Conservation (phyloP, 805 yeast species). For the Candida gorgasii region DNA sequence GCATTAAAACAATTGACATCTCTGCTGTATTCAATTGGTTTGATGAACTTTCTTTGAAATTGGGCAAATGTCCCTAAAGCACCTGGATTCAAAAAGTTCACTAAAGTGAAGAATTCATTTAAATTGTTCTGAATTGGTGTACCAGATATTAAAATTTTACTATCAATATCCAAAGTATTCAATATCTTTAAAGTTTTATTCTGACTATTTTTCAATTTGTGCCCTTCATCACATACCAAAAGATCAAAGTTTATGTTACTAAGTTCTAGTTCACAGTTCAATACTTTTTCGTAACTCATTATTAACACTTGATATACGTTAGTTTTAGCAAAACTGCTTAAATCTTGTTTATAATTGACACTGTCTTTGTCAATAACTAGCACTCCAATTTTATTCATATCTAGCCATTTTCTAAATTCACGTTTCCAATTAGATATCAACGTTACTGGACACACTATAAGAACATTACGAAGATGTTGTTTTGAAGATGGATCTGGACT, state of each 20-base stretch:
- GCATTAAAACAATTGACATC: conserved; percentile 57
- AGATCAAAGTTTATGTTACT: conserved; percentile 56
- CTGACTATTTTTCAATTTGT: conserved; percentile 72
- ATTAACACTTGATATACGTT: conserved; percentile 80
- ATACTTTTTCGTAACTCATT: conserved; percentile 83
- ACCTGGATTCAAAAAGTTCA: conserved; percentile 84
- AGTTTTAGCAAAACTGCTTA: conserved; percentile 62
- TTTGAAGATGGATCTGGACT: conserved; percentile 42
- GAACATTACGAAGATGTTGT: conserved; percentile 52
- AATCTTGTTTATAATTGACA: conserved; percentile 54
- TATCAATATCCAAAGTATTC: conserved; percentile 50
- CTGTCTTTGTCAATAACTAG: conserved; percentile 55
- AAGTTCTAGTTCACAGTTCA: conserved; percentile 54
- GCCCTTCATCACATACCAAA: conserved; percentile 94
- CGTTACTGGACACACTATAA: conserved; percentile 91
- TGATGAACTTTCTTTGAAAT: conserved; percentile 62
- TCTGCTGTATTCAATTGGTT: conserved; percentile 72
- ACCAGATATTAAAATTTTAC: conserved; percentile 73
- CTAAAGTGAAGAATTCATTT: conserved; percentile 74
- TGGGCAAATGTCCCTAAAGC: conserved; percentile 61
- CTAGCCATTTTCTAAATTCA: conserved; percentile 91
- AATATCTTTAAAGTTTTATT: conserved; percentile 73
- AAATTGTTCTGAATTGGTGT: conserved; percentile 95
- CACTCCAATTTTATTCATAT: conserved; percentile 61
- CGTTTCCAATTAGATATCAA: conserved; percentile 82